These are phyloP conservation scores for Lojkania enalia DNA, from an alignment of 2,329 filamentous ascomycete genomes.

Conservation along the genomic window DNA sequence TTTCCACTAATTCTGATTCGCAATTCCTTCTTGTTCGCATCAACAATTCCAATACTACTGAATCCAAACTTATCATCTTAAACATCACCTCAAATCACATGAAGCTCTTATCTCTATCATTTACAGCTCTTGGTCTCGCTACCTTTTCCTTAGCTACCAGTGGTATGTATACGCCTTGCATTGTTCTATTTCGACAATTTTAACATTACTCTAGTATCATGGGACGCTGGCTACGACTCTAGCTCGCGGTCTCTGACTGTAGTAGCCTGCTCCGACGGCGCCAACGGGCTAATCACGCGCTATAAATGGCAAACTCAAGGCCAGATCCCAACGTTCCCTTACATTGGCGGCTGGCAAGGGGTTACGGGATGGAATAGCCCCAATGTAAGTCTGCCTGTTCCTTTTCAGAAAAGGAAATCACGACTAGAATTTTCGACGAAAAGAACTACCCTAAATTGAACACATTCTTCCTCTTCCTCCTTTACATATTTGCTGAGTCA, in stretches of 20 bases:
- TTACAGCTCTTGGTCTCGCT: conserved; percentile 31
- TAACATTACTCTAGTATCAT: conserved; percentile 59
- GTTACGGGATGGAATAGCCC: conserved; percentile 51
- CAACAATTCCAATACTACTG: too few relatives aligned
- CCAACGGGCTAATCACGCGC: conserved; percentile 66
- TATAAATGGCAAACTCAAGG: conserved; percentile 60
- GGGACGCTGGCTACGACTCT: conserved; percentile 72
- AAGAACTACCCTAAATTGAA: conserved; percentile 23
- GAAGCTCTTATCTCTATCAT: conserved; percentile 37
- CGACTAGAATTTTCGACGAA: too few relatives aligned
- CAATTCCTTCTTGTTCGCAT: too few relatives aligned
- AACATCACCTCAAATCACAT: conserved; percentile 28
- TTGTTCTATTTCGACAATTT: background rate
- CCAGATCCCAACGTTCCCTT: conserved; percentile 51
- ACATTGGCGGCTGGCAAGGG: conserved; percentile 55
- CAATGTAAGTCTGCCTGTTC: too few relatives aligned
- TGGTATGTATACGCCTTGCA: conserved; percentile 17
- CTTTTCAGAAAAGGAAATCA: too few relatives aligned
- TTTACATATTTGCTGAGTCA: conserved; percentile 12
- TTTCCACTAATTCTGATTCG: too few relatives aligned
- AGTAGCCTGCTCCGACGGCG: conserved; percentile 69
- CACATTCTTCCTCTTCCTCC: background rate
- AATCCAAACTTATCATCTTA: too few relatives aligned
- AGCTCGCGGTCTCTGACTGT: conserved; percentile 56
- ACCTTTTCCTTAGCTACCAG: conserved; percentile 40